Percentiles rank a stretch among this genome's conserved stretches.
Evolutionary conservation across 2,329 filamentous ascomycete species (phyloP).

Genomic region (Akanthomyces muscarius): DNA sequence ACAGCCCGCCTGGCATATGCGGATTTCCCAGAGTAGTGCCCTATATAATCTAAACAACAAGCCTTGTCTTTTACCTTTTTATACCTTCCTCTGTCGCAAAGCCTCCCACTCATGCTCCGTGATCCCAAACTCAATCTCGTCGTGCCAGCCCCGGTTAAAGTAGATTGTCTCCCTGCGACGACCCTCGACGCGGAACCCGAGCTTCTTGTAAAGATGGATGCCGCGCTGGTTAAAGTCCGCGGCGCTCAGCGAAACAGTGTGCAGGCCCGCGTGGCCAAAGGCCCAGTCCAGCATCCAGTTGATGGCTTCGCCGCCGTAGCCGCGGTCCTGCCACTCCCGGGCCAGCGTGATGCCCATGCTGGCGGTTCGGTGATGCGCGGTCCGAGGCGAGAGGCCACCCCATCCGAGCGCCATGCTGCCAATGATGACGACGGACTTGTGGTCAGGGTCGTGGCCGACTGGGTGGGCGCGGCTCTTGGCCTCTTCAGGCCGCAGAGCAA

Average conservation of each 20-base stretch:
- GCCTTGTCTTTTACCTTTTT: neutral
- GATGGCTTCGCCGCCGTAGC: constrained; percentile 45
- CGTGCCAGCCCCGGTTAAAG: constrained; percentile 39
- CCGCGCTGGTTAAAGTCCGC: constrained; percentile 42
- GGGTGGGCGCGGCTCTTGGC: neutral
- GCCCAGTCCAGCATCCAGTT: constrained; percentile 44
- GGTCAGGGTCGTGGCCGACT: neutral
- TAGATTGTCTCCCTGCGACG: constrained; percentile 28
- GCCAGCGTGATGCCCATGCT: constrained; percentile 35
- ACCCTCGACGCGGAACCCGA: constrained; percentile 44
- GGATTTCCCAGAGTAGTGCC: neutral
- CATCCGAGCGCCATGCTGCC: constrained; percentile 22
- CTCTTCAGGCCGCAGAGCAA: constrained; percentile 20
- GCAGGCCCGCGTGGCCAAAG: constrained; percentile 40
- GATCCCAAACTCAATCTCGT: constrained; percentile 34
- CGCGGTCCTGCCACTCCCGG: constrained; percentile 32
- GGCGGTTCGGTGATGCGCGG: constrained; percentile 22
- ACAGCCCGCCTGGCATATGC: neutral
- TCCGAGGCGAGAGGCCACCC: constrained; percentile 17
- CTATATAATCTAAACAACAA: neutral
- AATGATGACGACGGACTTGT: constrained; percentile 20
- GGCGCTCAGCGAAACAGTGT: constrained; percentile 38
- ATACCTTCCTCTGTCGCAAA: neutral
- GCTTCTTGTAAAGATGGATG: constrained; percentile 37
- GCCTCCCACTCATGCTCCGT: constrained; percentile 35